Evolutionary conservation across 345 rosid genomes (phyloP), one percentile per base, ranked within the genome.

Genomic region (Eucalyptus marginata): DNA sequence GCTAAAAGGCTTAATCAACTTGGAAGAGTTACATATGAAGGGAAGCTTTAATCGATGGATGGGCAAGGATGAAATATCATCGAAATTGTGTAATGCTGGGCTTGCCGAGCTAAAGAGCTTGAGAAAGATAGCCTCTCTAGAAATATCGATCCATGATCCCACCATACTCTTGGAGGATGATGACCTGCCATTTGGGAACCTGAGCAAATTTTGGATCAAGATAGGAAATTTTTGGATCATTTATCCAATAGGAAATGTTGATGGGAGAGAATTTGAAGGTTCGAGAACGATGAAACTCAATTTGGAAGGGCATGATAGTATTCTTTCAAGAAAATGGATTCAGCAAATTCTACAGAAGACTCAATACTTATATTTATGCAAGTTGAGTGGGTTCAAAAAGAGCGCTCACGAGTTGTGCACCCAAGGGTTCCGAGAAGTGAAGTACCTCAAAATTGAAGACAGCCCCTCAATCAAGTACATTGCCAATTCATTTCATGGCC

Each of bases 91-190:
- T 13, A 27, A 7, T 58, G 15, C 2, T 12, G 2, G 13, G 79
- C 88, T 87, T 24, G 33, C 40, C 2, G 18, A 31, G 40, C 0
- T 64, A 3, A 7, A 0, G 10, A 71, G 44, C 13, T 1, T 88
- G 86, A 25, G 6, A 31, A 81, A 36, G 14, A 27, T 88, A 8
- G 0, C 2, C 0, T 8, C 51, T 29, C 0, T 88, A 10, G 66
- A 88, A 54, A 76, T 88, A 31, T 79, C 29, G 1, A 49, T 88
- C 1, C 27, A 15, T 3, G 15, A 33, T 50, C 58, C 54, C 3
- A 16, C 0, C 64, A 1, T 14, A 14, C 36, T 64, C 71, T n/a
- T n/a, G 20, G 40, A 64, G 76, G 76, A 0, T 14, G 76, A 0
- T n/a, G 47, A 76, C 58, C 3, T 88, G 8, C 49, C 46, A 10